Evolutionary conservation across 108 stramenopile species (phyloP).

Genomic region (Fistulifera pelliculosa): DNA sequence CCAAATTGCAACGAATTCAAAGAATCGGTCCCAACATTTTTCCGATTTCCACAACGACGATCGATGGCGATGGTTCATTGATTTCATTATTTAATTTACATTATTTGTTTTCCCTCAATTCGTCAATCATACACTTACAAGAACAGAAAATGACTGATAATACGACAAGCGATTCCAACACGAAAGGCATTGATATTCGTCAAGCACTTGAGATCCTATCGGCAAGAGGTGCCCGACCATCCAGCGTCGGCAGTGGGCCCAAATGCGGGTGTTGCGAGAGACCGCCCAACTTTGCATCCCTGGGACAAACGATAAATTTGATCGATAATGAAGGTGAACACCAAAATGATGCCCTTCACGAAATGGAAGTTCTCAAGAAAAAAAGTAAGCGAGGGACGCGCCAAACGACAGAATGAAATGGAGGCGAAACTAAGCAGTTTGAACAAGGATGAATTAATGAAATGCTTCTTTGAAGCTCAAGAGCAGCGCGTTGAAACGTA

Average conservation of each 20-base stretch:
- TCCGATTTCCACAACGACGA: no score
- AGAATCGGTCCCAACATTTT: no score
- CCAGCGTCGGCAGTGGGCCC: slow-evolving; percentile 5
- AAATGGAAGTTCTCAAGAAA: slow-evolving; percentile 2
- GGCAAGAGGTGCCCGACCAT: slow-evolving; percentile 20
- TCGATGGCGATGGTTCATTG: no score
- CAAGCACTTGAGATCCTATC: slow-evolving; percentile 69
- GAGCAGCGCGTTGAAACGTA: slow-evolving; percentile 64
- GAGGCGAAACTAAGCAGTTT: slow-evolving; percentile 31
- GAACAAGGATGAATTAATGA: slow-evolving; percentile 34
- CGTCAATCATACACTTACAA: no score
- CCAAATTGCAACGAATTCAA: no score
- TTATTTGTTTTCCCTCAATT: no score
- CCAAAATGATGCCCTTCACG: slow-evolving; percentile 3
- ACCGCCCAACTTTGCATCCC: slow-evolving; percentile 13
- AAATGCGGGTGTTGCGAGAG: slow-evolving; percentile 7
- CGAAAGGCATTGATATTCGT: slow-evolving; percentile 53
- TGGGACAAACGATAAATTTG: slow-evolving; percentile 74
- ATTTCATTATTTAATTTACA: no score
- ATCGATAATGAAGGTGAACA: slow-evolving; percentile 12
- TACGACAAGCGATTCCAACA: no score
- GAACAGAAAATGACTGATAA: no score
- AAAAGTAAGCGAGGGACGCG: slow-evolving; percentile 25
- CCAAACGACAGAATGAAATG: slow-evolving; percentile 22
- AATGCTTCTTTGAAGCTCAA: slow-evolving; percentile 47